phyloP scores from a whole-genome alignment of 169 alveolate species.

The Ichthyophthirius multifiliis region DNA sequence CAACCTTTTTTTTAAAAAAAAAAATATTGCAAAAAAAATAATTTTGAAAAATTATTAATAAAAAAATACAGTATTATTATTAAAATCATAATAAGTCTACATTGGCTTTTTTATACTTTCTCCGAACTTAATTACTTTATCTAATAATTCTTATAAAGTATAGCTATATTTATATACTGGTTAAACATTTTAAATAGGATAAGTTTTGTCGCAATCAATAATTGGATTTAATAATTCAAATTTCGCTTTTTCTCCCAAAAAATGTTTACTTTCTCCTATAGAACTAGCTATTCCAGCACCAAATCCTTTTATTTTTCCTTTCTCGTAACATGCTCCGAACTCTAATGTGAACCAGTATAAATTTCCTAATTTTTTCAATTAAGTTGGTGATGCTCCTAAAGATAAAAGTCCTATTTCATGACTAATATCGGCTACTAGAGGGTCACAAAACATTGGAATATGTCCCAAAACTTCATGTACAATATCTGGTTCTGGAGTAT shows the following conservation, averaged over 20 bases:
- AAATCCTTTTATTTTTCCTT: conserved; percentile 62
- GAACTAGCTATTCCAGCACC: conserved; percentile 88
- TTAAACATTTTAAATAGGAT: conserved; percentile 73
- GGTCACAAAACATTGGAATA: conserved; percentile 83
- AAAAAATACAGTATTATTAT: background rate
- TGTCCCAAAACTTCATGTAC: conserved; percentile 85
- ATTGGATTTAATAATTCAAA: conserved; percentile 43
- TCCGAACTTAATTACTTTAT: conserved; percentile 29
- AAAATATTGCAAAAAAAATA: too few species aligned
- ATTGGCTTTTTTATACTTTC: conserved; percentile 29
- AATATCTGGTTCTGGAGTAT: conserved; percentile 89
- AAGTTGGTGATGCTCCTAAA: conserved; percentile 78
- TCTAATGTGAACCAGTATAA: conserved; percentile 84
- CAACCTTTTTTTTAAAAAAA: too few species aligned
- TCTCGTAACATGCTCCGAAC: conserved; percentile 73
- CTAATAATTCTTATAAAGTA: conserved; percentile 58
- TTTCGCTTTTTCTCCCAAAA: conserved; percentile 20
- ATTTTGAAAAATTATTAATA: too few species aligned
- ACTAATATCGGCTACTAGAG: conserved; percentile 79
- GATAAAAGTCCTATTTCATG: conserved; percentile 81
- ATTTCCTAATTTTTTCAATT: conserved; percentile 66
- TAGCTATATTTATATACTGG: conserved; percentile 69
- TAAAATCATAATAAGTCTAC: conserved; percentile 15
- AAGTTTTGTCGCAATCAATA: conserved; percentile 20
- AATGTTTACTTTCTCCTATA: conserved; percentile 63